Evolutionary conservation across 345 rosid genomes (phyloP).

Genomic region (Jatropha curcas): DNA sequence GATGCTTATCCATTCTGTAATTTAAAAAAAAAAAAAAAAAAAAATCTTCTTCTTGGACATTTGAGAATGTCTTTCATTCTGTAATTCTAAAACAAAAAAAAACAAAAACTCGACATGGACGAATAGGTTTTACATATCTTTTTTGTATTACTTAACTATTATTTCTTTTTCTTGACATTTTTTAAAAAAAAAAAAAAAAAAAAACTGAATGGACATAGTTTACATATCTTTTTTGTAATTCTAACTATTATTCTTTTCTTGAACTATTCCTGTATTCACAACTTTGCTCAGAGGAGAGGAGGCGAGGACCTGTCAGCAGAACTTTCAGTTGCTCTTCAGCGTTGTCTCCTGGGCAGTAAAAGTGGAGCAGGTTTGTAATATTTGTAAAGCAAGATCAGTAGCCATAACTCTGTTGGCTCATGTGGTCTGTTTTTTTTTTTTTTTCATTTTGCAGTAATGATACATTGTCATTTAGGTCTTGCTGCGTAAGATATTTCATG

Average conservation of each 20-base stretch:
- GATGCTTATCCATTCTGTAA: too few species aligned
- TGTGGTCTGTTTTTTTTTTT: not conserved
- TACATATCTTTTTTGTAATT: not conserved
- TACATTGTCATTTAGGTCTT: not conserved
- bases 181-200: too few species aligned
- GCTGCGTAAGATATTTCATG: constrained; percentile 5
- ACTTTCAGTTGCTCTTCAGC: constrained; percentile 69
- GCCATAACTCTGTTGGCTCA: not conserved
- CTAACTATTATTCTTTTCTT: not conserved
- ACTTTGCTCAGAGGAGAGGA: constrained; percentile 74
- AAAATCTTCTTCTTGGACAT: too few species aligned
- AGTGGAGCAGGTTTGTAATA: constrained; percentile 72
- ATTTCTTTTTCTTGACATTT: too few species aligned
- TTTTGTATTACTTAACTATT: too few species aligned
- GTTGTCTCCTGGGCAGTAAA: constrained; percentile 84
- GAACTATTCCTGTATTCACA: constrained; percentile 6
- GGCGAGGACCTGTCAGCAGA: constrained; percentile 87
- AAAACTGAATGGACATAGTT: not conserved
- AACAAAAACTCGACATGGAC: too few species aligned
- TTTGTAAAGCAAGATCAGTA: not conserved
- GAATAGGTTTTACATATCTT: too few species aligned
- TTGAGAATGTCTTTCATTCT: too few species aligned
- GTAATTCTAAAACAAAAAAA: too few species aligned
- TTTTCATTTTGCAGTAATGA: not conserved
- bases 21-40: too few species aligned